Evolutionary conservation across 768 basidiomycete genomes (phyloP).

Genomic region (Kwoniella newhampshirensis): DNA sequence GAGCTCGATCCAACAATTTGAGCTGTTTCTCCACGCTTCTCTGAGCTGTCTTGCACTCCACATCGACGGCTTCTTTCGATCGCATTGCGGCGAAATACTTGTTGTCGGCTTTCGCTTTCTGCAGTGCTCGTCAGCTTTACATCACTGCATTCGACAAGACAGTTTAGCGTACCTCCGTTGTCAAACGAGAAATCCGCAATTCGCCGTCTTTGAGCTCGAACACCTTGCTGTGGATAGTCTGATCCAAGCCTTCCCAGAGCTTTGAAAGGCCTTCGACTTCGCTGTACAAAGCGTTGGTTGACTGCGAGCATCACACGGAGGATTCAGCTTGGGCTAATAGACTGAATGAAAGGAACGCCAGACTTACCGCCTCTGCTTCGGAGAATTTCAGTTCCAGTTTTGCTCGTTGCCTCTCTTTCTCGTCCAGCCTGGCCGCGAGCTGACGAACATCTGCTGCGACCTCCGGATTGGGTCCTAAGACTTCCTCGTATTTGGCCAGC

Average conservation of each 20-base stretch:
- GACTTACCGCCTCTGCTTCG: slow-evolving; percentile 65
- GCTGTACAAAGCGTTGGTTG: slow-evolving; percentile 72
- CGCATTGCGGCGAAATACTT: slow-evolving; percentile 90
- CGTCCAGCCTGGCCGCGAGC: slow-evolving; percentile 62
- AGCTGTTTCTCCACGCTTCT: slow-evolving; percentile 64
- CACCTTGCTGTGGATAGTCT: slow-evolving; percentile 77
- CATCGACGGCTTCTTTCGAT: slow-evolving; percentile 77
- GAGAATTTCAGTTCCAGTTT: slow-evolving; percentile 64
- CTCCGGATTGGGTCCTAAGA: slow-evolving; percentile 62
- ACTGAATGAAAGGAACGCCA: background rate
- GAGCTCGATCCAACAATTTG: slow-evolving; percentile 66
- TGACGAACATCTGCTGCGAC: slow-evolving; percentile 60
- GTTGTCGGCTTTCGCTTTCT: slow-evolving; percentile 96
- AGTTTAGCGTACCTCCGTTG: slow-evolving; percentile 68
- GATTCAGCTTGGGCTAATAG: background rate
- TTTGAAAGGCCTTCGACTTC: slow-evolving; percentile 83
- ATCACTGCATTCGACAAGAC: background rate
- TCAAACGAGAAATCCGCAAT: slow-evolving; percentile 65
- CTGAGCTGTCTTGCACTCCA: slow-evolving; percentile 66
- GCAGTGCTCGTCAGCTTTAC: slow-evolving; percentile 12
- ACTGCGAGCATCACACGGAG: slow-evolving; percentile 58
- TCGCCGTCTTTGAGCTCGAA: slow-evolving; percentile 76
- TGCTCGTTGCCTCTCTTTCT: slow-evolving; percentile 69
- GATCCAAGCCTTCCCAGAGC: slow-evolving; percentile 81
- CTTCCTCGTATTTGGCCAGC: slow-evolving; percentile 59